Evolutionary conservation across 2,329 filamentous ascomycete genomes (phyloP), one percentile per base, ranked within the genome.

Genomic region (Pseudopithomyces chartarum): DNA sequence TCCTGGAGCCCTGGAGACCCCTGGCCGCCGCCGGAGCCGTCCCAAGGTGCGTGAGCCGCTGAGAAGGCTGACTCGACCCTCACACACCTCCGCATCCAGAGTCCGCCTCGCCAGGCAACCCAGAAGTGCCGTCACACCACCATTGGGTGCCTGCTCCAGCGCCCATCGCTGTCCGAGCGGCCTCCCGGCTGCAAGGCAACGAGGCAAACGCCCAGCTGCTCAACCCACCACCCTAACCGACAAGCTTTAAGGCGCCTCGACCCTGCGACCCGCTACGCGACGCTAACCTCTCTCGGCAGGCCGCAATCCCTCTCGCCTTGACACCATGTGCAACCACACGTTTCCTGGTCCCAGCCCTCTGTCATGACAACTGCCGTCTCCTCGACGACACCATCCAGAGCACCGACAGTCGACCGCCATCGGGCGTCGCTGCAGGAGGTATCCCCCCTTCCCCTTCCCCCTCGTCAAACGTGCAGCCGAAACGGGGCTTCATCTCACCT

Each of bases 61-160:
- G 59, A 59, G 39, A 52, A 52, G 59, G 59, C 59, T 59, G 53
- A 57, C 57, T 44, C 20, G 53, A 57, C 57, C 38, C 20, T 45
- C 13, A 19, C 33, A 26, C 19, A 32, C 36, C 50, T 45, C 50
- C 39, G 34, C 48, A 43, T 26, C 29, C 5, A 7, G 45, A 55
- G 52, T 62, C 57, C 58, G 59, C 59, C 59, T 62, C 53, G 52
- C 53, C 54, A 29, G 13, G 4, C n/a, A n/a, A 6, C 4, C 34
- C 12, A 23, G 45, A 33, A 23, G 44, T 43, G 38, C 49, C 38
- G 38, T 52, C 48, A 42, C 48, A 40, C 48, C 34, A 40, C 48
- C 20, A 20, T 32, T 42, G 34, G 23, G 32, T 3, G 22, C 33
- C 3, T n/a, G 6, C 44, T 7, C 19, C 26, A 29, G 26, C 8